Evolutionary conservation across 2,329 filamentous ascomycete genomes (phyloP).

Genomic region (Escovopsis weberi): DNA sequence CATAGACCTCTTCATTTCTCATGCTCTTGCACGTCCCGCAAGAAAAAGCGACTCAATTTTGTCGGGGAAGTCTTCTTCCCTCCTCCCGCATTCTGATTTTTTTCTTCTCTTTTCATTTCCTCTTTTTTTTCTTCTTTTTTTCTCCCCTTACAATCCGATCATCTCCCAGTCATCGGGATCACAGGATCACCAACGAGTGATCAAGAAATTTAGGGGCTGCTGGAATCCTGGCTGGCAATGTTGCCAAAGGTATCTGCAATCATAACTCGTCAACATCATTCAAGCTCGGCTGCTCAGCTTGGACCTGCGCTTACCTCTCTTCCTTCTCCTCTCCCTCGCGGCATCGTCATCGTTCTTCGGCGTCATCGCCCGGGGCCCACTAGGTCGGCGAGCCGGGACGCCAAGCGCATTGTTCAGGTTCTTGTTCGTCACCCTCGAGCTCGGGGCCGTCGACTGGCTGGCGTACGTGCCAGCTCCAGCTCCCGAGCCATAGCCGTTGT

Average conservation of each 20-base stretch:
- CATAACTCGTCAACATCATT: neutral
- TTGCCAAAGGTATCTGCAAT: conserved; percentile 21
- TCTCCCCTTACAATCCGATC: neutral
- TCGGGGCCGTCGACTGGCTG: conserved; percentile 40
- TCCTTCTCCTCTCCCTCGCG: conserved; percentile 34
- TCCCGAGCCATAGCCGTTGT: conserved; percentile 36
- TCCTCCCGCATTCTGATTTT: no score
- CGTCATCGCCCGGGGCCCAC: conserved; percentile 46
- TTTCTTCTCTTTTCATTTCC: conserved; percentile 1
- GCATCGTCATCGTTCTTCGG: conserved; percentile 37
- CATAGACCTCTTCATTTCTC: no score
- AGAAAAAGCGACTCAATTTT: neutral
- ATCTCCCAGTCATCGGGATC: neutral
- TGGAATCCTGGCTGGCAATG: conserved; percentile 19
- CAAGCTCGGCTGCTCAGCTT: neutral
- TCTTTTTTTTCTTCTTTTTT: neutral
- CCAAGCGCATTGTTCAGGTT: conserved; percentile 40
- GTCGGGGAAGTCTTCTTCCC: no score
- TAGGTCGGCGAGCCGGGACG: conserved; percentile 38
- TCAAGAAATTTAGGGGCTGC: conserved; percentile 18
- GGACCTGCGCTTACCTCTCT: conserved; percentile 34
- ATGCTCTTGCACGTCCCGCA: no score
- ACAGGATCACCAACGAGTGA: neutral
- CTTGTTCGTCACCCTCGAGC: conserved; percentile 41
- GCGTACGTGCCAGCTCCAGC: conserved; percentile 26